A percentile compares a stretch with the other conserved stretches of the same genome.
Conservation (phyloP, 345 rosid species). For the Eucalyptus decipiens region DNA sequence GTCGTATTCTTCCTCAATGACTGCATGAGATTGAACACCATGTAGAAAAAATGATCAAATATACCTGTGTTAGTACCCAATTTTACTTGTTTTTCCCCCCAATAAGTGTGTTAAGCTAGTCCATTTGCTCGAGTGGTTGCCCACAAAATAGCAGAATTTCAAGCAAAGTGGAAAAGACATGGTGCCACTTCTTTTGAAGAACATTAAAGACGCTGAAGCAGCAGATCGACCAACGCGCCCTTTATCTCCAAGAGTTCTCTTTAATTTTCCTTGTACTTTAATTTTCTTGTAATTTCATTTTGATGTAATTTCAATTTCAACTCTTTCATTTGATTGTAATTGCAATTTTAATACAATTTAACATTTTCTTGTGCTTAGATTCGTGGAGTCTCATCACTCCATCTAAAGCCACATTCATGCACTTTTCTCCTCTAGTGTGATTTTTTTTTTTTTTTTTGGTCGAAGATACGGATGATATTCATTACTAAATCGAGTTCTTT, state of each 20-base stretch:
- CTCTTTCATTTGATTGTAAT: background rate
- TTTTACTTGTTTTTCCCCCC: rapidly evolving
- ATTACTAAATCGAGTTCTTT: no score
- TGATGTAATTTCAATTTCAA: background rate
- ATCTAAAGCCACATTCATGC: background rate
- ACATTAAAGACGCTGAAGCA: background rate
- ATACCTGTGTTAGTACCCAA: background rate
- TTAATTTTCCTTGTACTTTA: background rate
- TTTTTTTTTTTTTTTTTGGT: no score
- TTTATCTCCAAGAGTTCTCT: background rate
- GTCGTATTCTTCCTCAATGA: background rate
- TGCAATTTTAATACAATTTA: background rate
- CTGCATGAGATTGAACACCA: background rate
- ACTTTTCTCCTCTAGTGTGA: rapidly evolving
- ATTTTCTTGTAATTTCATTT: no score
- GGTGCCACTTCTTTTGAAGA: background rate
- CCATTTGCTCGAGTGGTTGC: background rate
- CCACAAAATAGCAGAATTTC: background rate
- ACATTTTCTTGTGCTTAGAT: background rate
- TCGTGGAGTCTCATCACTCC: background rate
- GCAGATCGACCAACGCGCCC: rapidly evolving
- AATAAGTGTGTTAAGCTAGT: background rate
- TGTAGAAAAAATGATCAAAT: no score
- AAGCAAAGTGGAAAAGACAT: background rate
- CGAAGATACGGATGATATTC: no score